A percentile compares a stretch with the other conserved stretches of the same genome.
Evolutionary conservation across 208 protist genomes (phyloP).

Genomic region (Wallacemonas sp.): DNA sequence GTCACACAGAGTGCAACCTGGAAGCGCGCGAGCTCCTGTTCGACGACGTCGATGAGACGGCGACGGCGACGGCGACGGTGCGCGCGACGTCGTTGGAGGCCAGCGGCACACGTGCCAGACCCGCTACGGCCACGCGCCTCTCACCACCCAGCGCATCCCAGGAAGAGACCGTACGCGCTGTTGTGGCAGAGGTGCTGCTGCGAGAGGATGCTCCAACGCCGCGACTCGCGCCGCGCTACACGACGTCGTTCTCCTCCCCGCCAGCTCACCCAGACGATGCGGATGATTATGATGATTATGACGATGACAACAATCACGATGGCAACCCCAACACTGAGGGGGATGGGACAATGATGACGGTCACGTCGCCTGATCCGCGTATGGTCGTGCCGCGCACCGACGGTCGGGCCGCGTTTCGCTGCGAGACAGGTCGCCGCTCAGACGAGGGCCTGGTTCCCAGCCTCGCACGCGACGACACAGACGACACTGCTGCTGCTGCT

Average conservation of each 20-base stretch:
- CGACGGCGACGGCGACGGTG: not conserved
- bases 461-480: not conserved
- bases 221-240: no score
- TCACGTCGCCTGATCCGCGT: not conserved
- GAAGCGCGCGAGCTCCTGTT: conserved; percentile 8
- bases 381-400: not conserved
- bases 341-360: not conserved
- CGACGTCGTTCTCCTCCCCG: no score
- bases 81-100: no score
- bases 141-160: not conserved
- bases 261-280: no score
- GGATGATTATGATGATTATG: no score
- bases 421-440: not conserved
- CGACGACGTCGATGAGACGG: conserved; percentile 5
- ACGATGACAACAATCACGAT: no score
- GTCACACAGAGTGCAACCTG: not conserved
- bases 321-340: not conserved
- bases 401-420: not conserved
- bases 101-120: not conserved
- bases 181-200: no score
- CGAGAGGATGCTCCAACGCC: no score
- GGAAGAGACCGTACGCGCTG: no score
- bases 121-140: not conserved
- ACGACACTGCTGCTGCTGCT: not conserved
- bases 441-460: conserved; percentile 12